phyloP scores from a whole-genome alignment of 2,329 filamentous ascomycete species.

The Microthyrium microscopicum region DNA sequence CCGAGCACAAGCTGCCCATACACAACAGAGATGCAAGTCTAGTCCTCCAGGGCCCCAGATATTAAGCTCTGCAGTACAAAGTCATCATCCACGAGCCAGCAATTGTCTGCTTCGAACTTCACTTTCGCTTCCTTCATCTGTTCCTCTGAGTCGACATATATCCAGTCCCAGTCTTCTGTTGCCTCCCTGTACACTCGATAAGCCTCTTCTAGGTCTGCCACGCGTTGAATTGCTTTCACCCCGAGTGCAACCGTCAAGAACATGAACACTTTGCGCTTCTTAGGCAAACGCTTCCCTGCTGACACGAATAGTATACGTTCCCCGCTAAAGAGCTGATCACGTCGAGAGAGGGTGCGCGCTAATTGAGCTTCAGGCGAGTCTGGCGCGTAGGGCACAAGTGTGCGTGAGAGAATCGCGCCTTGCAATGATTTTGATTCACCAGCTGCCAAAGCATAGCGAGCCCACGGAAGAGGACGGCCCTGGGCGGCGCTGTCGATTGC shows the following conservation, averaged over 20 bases:
- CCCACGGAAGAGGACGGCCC: constrained; percentile 51
- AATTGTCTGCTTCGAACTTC: constrained; percentile 23
- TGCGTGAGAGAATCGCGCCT: constrained; percentile 61
- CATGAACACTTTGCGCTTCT: constrained; percentile 43
- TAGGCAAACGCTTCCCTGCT: no score
- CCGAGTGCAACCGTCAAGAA: constrained; percentile 71
- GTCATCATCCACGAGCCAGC: constrained; percentile 55
- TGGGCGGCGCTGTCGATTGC: constrained; percentile 52
- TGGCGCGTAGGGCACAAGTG: constrained; percentile 42
- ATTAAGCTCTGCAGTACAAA: constrained; percentile 88
- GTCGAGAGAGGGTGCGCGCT: constrained; percentile 14
- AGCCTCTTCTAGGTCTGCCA: constrained; percentile 49
- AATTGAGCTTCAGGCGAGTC: constrained; percentile 11
- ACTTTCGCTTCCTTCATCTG: constrained; percentile 36
- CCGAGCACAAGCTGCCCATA: no score
- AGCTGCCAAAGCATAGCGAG: constrained; percentile 67
- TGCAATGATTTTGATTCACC: constrained; percentile 64
- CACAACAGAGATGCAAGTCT: no score
- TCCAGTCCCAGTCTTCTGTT: constrained; percentile 58
- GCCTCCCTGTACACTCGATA: no score
- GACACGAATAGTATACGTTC: constrained; percentile 59
- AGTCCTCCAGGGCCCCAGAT: constrained; percentile 61
- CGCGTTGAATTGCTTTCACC: constrained; percentile 47
- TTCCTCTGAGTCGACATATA: constrained; percentile 61
- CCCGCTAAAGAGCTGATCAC: constrained; percentile 44